phyloP scores from a whole-genome alignment of 805 yeast genomes.

The Cyberlindnera euphorbiiphila region DNA sequence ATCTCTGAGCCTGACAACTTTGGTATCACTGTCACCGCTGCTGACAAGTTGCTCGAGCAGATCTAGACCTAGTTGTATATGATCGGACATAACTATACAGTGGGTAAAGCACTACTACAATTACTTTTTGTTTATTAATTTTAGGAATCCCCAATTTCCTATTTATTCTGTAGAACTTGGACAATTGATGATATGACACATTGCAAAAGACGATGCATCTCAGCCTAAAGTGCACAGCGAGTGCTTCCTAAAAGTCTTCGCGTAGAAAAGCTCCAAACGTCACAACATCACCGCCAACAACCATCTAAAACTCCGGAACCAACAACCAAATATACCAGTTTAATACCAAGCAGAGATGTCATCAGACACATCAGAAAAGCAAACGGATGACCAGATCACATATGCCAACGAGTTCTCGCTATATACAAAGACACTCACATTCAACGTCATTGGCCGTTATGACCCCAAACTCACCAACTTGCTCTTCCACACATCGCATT shows the following conservation, averaged over 20 bases:
- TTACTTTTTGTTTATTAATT: not conserved
- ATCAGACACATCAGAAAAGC: not conserved
- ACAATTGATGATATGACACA: too few relatives aligned
- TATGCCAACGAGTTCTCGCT: conserved; percentile 36
- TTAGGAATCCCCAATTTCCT: not conserved
- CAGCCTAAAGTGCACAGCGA: too few relatives aligned
- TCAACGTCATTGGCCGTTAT: conserved; percentile 72
- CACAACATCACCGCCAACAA: too few relatives aligned
- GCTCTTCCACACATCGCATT: conserved; percentile 65
- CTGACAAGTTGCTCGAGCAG: conserved; percentile 34
- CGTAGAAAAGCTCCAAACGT: not conserved
- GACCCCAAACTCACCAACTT: conserved; percentile 70
- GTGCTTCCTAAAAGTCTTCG: too few relatives aligned
- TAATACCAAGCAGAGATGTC: not conserved
- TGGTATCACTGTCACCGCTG: conserved; percentile 50
- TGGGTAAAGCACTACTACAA: too few relatives aligned
- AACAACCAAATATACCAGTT: too few relatives aligned
- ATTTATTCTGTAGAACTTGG: not conserved
- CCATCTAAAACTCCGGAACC: too few relatives aligned
- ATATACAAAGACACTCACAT: conserved; percentile 64
- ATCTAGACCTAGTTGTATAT: conserved; percentile 7
- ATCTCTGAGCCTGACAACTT: conserved; percentile 82
- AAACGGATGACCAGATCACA: conserved; percentile 6
- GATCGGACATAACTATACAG: not conserved
- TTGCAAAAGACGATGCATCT: too few relatives aligned